A percentile compares a stretch with the other conserved stretches of the same genome.
Conservation (phyloP, 345 rosid species). For the Moringa oleifera region DNA sequence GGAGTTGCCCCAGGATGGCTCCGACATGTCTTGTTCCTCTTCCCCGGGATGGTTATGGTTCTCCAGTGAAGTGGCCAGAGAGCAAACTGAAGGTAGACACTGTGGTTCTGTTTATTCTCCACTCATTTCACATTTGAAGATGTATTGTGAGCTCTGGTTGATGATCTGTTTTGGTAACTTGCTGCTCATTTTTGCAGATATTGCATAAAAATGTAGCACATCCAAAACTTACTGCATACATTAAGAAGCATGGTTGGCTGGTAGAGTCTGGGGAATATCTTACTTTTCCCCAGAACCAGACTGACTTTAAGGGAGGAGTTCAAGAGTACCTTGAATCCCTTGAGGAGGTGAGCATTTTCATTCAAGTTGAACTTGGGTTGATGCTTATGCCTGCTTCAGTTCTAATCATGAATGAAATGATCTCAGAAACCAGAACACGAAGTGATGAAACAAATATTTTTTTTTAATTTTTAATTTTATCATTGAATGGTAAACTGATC, state of each 20-base stretch:
- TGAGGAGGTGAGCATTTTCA: constrained; percentile 60
- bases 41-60: constrained; percentile 66
- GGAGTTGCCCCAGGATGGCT: constrained; percentile 74
- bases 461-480: too few relatives aligned
- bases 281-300: constrained; percentile 67
- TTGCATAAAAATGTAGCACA: constrained; percentile 79
- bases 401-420: not conserved
- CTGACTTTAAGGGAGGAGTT: constrained; percentile 69
- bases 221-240: constrained; percentile 75
- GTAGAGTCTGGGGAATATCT: constrained; percentile 61
- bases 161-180: constrained; percentile 15
- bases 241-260: constrained; percentile 74
- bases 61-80: constrained; percentile 78
- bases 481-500: too few relatives aligned
- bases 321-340: constrained; percentile 87
- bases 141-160: constrained; percentile 9
- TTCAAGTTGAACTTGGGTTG: not conserved
- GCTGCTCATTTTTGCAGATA: constrained; percentile 43
- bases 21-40: constrained; percentile 85
- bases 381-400: not conserved
- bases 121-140: constrained; percentile 9
- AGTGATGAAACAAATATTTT: constrained; percentile 1
- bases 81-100: constrained; percentile 63
- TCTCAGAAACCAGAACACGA: not conserved
- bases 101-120: constrained; percentile 4